A percentile compares a stretch with the other conserved stretches of the same genome.
Conservation (phyloP, 352 stramenopile species). For the Phytophthora uliginosa region DNA sequence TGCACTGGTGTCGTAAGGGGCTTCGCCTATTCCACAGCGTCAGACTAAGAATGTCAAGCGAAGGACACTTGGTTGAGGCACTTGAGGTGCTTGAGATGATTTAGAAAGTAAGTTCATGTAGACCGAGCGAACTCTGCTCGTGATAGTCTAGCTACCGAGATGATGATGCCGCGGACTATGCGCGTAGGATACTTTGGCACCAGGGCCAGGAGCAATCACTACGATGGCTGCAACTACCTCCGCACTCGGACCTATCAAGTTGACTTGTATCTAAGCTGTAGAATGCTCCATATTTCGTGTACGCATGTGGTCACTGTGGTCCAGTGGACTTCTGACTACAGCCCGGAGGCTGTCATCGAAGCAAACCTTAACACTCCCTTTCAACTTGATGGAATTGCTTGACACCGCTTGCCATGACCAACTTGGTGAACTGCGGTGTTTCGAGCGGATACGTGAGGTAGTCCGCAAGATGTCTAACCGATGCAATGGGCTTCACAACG, state of each 20-base stretch:
- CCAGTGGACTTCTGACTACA: not conserved
- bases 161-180: not conserved
- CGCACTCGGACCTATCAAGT: not conserved
- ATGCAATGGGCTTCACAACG: not conserved
- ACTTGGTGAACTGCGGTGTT: not conserved
- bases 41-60: not conserved
- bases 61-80: not conserved
- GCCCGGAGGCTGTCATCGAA: not conserved
- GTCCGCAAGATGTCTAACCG: not conserved
- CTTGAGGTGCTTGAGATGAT: not conserved
- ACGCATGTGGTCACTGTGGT: not conserved
- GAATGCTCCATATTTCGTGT: not conserved
- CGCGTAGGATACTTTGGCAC: not conserved
- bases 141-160: not conserved
- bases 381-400: not conserved
- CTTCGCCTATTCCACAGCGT: conserved; percentile 11
- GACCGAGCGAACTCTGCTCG: not conserved
- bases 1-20: not conserved
- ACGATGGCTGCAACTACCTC: not conserved
- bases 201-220: not conserved
- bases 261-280: not conserved
- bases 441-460: not conserved
- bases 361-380: not conserved
- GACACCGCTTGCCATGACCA: not conserved
- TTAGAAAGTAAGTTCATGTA: not conserved